Evolutionary conservation across 345 rosid genomes (phyloP), one percentile per base, ranked within the genome.

Genomic region (Moringa oleifera): DNA sequence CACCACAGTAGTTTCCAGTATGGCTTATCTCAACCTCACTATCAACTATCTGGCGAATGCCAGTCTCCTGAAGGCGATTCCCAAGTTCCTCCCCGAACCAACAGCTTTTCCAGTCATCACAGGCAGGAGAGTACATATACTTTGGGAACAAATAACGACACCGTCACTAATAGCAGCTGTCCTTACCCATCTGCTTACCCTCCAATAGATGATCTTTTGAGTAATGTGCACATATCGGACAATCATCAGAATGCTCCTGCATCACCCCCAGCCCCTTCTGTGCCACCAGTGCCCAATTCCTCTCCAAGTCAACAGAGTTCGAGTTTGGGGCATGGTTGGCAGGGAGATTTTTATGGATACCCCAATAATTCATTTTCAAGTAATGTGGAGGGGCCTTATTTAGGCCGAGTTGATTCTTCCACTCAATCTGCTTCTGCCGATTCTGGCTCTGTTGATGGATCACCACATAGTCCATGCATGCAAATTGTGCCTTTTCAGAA

Each of bases 401-500:
- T 72, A 23, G 82, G 76, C 25, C 71, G 72, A 50, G n/a, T 54
- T 37, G 90, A 79, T 69, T 79, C 86, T 0, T 71, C 79, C 18
- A 63, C 58, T 63, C 60, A 68, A 11, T 31, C 74, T 63, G 51
- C 16, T 12, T 61, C 73, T 66, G 37, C 70, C 54, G 67, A 65
- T 64, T 46, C 86, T 0, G 41, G 63, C 57, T 73, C 90, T 4
- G 77, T 75, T 53, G 37, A 31, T 46, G 93, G 68, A 28, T 76
- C 90, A 2, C 77, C 67, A 20, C 72, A 77, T 51, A 50, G 46
- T 61, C 72, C 63, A 0, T 58, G 37, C 59, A 66, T 64, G 82
- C 89, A 86, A 72, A 69, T 90, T 68, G 86, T 88, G 55, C 91
- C 91, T 24, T 74, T 62, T 53, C 74, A 68, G 15, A 93, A 83